Evolutionary conservation across 768 basidiomycete species (phyloP).

Genomic region (Lactarius hatsudake): DNA sequence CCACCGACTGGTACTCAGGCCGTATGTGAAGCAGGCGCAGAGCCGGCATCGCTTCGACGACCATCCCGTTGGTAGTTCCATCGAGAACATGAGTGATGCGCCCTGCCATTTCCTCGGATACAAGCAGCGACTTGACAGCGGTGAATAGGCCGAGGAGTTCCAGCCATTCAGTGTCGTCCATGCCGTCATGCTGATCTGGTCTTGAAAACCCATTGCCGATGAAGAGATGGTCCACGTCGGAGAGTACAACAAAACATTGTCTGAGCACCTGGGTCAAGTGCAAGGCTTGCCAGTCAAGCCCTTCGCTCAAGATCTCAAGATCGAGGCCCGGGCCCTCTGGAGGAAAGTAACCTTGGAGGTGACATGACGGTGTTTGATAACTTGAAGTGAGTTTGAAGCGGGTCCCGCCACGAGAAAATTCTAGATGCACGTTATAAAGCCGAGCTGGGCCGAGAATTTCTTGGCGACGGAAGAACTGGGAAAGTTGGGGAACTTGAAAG

Average conservation of each 20-base stretch:
- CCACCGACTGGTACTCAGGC: too few species aligned
- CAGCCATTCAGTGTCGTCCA: neutral
- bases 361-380: neutral
- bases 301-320: neutral
- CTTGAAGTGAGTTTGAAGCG: neutral
- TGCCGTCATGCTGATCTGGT: neutral
- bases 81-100: too few species aligned
- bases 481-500: neutral
- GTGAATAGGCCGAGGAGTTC: neutral
- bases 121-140: neutral
- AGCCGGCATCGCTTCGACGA: too few species aligned
- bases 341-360: neutral
- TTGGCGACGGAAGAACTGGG: neutral
- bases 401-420: neutral
- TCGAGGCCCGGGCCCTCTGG: neutral
- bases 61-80: too few species aligned
- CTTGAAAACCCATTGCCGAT: neutral
- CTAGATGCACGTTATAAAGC: neutral
- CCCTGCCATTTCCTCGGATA: neutral
- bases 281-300: neutral
- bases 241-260: neutral
- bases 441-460: neutral
- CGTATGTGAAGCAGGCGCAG: too few species aligned
- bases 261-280: neutral
- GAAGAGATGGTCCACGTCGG: neutral